Base-by-base conservation (phyloP, 345 rosid genomes). In the Euphorbia lathyris region DNA sequence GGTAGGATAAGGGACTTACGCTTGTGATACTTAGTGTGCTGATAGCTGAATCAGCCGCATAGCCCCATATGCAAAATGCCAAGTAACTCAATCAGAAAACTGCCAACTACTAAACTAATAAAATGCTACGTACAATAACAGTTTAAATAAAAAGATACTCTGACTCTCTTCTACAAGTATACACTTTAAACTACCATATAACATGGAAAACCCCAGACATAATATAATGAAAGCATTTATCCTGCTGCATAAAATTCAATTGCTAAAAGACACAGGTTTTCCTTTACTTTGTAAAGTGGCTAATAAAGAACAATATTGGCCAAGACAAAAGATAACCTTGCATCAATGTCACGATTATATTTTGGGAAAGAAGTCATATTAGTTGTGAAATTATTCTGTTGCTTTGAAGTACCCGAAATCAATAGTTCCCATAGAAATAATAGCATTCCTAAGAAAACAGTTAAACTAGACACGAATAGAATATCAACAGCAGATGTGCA, bases 11-110 rank as follows among this genome's bases (percentile, higher is more conserved):
- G 50, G 72, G 55, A 75, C 99, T 90, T 88, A 96, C 99, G 98
- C 76, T 96, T 96, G 80, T 96, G 99, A 77, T 92, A 92, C 83
- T 96, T 96, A 22, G 99, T 96, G 77, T 96, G 99, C 79, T 92
- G 99, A 83, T 96, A 96, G 86, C 99, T 96, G 91, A 86, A 76
- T 68, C 79, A 80, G 50, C 69, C 65, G 53, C 58, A 69, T 48
- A 40, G 70, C 64, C 50, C 77, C 75, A 76, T 86, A 86, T 86
- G 90, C 85, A 84, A 83, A 78, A 82, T 36, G 66, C 65, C 76
- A 66, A 82, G 78, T 7, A 55, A 80, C 66, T 65, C 59, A 69
- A 80, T 87, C 60, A 90, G 72, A 69, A 74, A 67, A 65, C 36
- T 47, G 16, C 47, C 55, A 67, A 6, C 20, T 38, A 58, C 13